phyloP scores from a whole-genome alignment of 1,284 basidiomycete genomes.

The Moesziomyces sp. region DNA sequence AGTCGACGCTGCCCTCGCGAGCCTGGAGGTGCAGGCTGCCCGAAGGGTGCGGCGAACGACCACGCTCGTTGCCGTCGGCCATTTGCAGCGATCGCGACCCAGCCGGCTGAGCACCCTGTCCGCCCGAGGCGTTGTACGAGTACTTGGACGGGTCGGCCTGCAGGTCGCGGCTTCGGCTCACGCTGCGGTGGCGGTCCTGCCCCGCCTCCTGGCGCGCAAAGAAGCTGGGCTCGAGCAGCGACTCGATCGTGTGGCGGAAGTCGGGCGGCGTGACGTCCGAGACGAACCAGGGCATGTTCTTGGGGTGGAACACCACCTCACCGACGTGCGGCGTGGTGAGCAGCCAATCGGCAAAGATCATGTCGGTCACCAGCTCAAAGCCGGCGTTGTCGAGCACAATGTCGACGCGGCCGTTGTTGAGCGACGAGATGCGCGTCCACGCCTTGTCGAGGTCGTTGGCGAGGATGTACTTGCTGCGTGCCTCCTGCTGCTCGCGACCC shows the following conservation, averaged over 20 bases:
- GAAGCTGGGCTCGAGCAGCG: slow-evolving; percentile 72
- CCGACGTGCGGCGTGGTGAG: slow-evolving; percentile 55
- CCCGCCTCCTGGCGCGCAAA: slow-evolving; percentile 68
- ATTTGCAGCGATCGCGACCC: slow-evolving; percentile 46
- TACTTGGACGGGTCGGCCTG: slow-evolving; percentile 44
- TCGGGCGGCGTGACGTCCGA: slow-evolving; percentile 64
- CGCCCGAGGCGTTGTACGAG: slow-evolving; percentile 36
- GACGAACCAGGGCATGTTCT: slow-evolving; percentile 67
- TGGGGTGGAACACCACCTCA: slow-evolving; percentile 65
- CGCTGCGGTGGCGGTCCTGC: slow-evolving; percentile 42
- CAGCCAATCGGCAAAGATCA: slow-evolving; percentile 90
- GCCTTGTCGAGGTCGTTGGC: slow-evolving; percentile 81
- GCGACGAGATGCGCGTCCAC: slow-evolving; percentile 78
- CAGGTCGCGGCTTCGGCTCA: slow-evolving; percentile 40
- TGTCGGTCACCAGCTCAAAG: slow-evolving; percentile 94
- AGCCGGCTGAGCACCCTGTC: slow-evolving; percentile 14
- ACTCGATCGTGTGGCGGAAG: slow-evolving; percentile 68
- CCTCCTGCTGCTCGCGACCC: slow-evolving; percentile 71
- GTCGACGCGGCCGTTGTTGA: slow-evolving; percentile 78
- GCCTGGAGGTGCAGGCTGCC: slow-evolving; percentile 46
- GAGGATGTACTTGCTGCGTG: slow-evolving; percentile 76
- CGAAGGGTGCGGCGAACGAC: slow-evolving; percentile 45
- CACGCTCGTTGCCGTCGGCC: slow-evolving; percentile 34
- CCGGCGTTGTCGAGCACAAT: slow-evolving; percentile 90
- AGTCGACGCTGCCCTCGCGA: slow-evolving; percentile 51